A percentile compares a stretch with the other conserved stretches of the same genome.
Evolutionary conservation across 139 green algal genomes (phyloP).

Genomic region (Mesotaenium endlicherianum): DNA sequence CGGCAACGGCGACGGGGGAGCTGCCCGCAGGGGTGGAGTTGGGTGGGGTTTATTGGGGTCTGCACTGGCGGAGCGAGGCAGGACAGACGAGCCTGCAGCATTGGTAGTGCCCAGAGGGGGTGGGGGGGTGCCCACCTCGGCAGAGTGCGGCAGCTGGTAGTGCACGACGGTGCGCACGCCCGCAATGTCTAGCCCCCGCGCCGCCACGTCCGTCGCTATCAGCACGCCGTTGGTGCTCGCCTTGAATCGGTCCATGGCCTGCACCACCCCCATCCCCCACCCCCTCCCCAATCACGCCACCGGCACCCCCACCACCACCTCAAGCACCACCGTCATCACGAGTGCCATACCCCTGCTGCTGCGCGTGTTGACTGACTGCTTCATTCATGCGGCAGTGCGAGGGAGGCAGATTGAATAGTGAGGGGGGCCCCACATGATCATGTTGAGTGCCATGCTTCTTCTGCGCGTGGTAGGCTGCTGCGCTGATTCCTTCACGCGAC

Average conservation of each 20-base stretch:
- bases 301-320: not conserved
- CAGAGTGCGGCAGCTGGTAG: conserved; percentile 89
- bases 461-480: no score
- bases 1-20: no score
- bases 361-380: no score
- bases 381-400: no score
- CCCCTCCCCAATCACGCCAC: not conserved
- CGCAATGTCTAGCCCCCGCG: conserved; percentile 86
- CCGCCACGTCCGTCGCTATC: conserved; percentile 94
- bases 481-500: no score
- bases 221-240: conserved; percentile 64
- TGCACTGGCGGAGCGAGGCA: not conserved
- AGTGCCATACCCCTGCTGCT: no score
- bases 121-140: conserved; percentile 35
- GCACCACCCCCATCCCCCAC: not conserved
- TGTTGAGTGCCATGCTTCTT: no score
- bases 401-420: no score
- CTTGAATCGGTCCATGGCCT: conserved; percentile 86
- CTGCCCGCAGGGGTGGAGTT: no score
- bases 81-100: not conserved
- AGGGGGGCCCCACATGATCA: no score
- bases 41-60: no score
- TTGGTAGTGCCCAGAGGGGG: not conserved
- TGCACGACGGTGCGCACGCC: conserved; percentile 77
- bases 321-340: no score